Conservation (phyloP, 2,329 filamentous ascomycete species). For the Trichophaea hybrida region DNA sequence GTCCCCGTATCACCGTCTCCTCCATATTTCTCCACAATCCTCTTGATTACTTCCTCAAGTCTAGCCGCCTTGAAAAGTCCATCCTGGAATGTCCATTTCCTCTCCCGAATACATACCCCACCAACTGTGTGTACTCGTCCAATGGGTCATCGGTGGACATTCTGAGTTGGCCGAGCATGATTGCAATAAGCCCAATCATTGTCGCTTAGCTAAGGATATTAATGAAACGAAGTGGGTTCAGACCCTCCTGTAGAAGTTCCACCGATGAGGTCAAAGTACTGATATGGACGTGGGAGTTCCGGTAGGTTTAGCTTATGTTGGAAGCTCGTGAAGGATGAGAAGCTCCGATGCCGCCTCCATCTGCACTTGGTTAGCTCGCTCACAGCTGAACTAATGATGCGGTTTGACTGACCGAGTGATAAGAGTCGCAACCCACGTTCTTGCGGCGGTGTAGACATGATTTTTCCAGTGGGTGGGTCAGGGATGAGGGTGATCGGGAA, state of each 20-base stretch:
- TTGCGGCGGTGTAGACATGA: too few relatives aligned
- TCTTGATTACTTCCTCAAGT: conserved; percentile 16
- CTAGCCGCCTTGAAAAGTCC: conserved; percentile 15
- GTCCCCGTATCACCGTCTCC: not conserved
- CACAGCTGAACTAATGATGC: too few relatives aligned
- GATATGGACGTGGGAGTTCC: conserved; percentile 1
- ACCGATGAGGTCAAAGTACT: conserved; percentile 14
- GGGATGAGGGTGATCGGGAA: too few relatives aligned
- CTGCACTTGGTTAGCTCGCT: too few relatives aligned
- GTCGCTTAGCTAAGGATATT: not conserved
- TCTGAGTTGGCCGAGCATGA: conserved; percentile 30
- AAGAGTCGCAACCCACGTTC: too few relatives aligned
- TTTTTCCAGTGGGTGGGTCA: too few relatives aligned
- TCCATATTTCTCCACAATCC: conserved; percentile 7
- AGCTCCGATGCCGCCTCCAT: conserved; percentile 24
- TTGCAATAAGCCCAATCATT: conserved; percentile 29
- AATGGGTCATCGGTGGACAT: conserved; percentile 29
- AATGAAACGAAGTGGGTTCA: not conserved
- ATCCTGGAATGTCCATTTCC: conserved; percentile 2
- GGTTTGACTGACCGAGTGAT: too few relatives aligned
- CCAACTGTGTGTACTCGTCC: conserved; percentile 23
- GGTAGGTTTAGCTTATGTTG: not conserved
- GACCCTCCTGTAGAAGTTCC: conserved; percentile 11
- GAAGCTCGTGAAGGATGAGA: conserved; percentile 23
- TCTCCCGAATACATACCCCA: conserved; percentile 22